phyloP scores from a whole-genome alignment of 176 grass and related monocot species.

The Zea mays region Zm-B73-REFERENCE-NAM-5.0 NC_050096.1:69009001-69009500 shows the following conservation, averaged over 20 bases:
- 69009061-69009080: slow-evolving; percentile 71
- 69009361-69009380: slow-evolving; percentile 33
- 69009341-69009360: neutral
- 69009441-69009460: slow-evolving; percentile 95
- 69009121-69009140: slow-evolving; percentile 25
- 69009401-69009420: slow-evolving; percentile 98
- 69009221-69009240: slow-evolving; percentile 90
- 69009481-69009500: slow-evolving; percentile 99
- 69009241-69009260: slow-evolving; percentile 74
- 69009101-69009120: slow-evolving; percentile 82
- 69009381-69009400: slow-evolving; percentile 79
- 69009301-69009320: neutral
- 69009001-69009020: slow-evolving; percentile 93
- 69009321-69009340: slow-evolving; percentile 18
- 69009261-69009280: slow-evolving; percentile 30
- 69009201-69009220: slow-evolving; percentile 86
- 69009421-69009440: slow-evolving; percentile 98
- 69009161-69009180: slow-evolving; percentile 28
- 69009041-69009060: slow-evolving; percentile 92
- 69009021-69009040: slow-evolving; percentile 88
- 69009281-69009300: slow-evolving; percentile 19
- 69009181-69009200: slow-evolving; percentile 75
- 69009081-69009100: slow-evolving; percentile 86
- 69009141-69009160: slow-evolving; percentile 21
- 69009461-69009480: slow-evolving; percentile 94